Evolutionary conservation across 257 asterid species (phyloP).

Genomic region (Ballota nigra): DNA sequence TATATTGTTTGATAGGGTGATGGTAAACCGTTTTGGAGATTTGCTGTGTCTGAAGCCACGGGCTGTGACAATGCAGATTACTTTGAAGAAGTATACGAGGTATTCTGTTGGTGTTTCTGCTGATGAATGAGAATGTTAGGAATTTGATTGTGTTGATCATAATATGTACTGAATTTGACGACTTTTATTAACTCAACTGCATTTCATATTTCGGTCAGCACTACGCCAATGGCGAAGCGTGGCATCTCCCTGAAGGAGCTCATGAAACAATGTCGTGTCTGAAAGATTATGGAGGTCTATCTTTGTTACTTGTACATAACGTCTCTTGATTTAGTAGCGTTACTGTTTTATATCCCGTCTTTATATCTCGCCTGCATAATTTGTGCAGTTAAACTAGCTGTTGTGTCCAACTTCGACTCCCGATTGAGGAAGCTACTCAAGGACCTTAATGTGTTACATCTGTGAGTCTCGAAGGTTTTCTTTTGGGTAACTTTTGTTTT

Average conservation of each 20-base stretch:
- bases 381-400: constrained; percentile 84
- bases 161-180: not conserved
- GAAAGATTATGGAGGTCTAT: constrained; percentile 80
- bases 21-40: constrained; percentile 92
- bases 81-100: constrained; percentile 94
- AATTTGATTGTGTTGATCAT: not conserved
- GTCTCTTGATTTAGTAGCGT: not conserved
- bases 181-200: not conserved
- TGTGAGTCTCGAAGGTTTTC: constrained; percentile 50
- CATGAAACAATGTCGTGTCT: constrained; percentile 53
- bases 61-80: constrained; percentile 54
- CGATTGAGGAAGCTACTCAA: constrained; percentile 83
- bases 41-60: constrained; percentile 88
- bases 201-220: constrained; percentile 42
- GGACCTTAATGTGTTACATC: constrained; percentile 68
- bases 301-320: constrained; percentile 24
- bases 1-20: constrained; percentile 58
- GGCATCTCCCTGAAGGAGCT: constrained; percentile 95
- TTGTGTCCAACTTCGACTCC: constrained; percentile 92
- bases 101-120: constrained; percentile 8
- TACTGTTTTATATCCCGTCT: not conserved
- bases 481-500: not conserved
- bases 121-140: not conserved
- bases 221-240: constrained; percentile 86
- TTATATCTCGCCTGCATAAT: constrained; percentile 24